Evolutionary conservation across 2,329 filamentous ascomycete species (phyloP).

Genomic region (Neurospora sp.): DNA sequence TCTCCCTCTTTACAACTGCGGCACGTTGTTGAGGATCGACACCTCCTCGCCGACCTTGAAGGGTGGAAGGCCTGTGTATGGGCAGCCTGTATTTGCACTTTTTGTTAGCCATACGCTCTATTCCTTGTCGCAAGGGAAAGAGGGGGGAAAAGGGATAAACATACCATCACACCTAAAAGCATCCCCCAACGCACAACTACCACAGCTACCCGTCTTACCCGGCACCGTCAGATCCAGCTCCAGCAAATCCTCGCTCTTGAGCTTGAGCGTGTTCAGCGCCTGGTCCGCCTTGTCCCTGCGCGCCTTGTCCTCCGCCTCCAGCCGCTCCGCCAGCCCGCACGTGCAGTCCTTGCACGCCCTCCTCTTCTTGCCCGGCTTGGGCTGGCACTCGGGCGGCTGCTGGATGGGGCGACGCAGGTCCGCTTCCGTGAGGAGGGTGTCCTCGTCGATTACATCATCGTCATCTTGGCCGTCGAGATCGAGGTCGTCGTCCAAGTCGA

Average conservation of each 20-base stretch:
- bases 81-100: slow-evolving; percentile 24
- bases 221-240: slow-evolving; percentile 97
- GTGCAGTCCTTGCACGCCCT: slow-evolving; percentile 97
- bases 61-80: slow-evolving; percentile 83
- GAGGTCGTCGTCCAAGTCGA: slow-evolving; percentile 54
- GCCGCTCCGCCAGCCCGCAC: slow-evolving; percentile 76
- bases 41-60: slow-evolving; percentile 98
- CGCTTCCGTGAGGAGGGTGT: slow-evolving; percentile 74
- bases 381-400: slow-evolving; percentile 76
- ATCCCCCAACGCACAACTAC: slow-evolving; percentile 87
- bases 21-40: slow-evolving; percentile 68
- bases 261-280: slow-evolving; percentile 44
- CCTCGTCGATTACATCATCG: slow-evolving; percentile 86
- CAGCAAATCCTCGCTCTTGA: slow-evolving; percentile 67
- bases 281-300: slow-evolving; percentile 24
- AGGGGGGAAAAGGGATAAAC: slow-evolving; percentile 9
- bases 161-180: slow-evolving; percentile 63
- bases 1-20: slow-evolving; percentile 12
- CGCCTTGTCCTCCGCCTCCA: slow-evolving; percentile 69
- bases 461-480: slow-evolving; percentile 46
- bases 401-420: slow-evolving; percentile 69
- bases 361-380: slow-evolving; percentile 78
- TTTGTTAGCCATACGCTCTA: slow-evolving; percentile 27
- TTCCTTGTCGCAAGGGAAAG: not conserved
- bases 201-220: slow-evolving; percentile 90